These are phyloP conservation scores for Penicillium antarcticum DNA, from an alignment of 495 filamentous ascomycete species.

Conservation along the genomic window DNA sequence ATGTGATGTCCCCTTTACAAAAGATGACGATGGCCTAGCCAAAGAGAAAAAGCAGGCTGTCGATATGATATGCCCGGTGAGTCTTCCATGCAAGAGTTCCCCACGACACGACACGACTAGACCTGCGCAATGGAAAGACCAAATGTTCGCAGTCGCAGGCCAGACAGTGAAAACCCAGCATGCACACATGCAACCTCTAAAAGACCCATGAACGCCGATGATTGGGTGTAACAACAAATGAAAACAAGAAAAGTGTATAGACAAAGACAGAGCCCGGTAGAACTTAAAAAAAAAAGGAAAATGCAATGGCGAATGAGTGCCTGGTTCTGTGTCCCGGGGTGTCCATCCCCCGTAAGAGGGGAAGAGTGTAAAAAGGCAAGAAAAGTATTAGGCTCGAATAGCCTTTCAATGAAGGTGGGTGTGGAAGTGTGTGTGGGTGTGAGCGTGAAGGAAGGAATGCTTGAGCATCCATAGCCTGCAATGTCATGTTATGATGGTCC, in stretches of 20 bases:
- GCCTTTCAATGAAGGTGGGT: neutral
- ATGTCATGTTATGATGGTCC: neutral
- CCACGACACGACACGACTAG: too few species aligned
- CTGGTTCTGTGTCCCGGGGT: constrained; percentile 4
- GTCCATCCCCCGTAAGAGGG: neutral
- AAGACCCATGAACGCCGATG: constrained; percentile 13
- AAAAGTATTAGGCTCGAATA: constrained; percentile 1
- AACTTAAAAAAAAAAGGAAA: constrained; percentile 5
- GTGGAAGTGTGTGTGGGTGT: too few species aligned
- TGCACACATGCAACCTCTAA: constrained; percentile 12
- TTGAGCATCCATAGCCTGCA: neutral
- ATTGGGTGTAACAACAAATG: neutral
- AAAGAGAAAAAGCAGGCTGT: neutral
- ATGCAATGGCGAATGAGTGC: constrained; percentile 13
- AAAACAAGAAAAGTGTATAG: constrained; percentile 11
- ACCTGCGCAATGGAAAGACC: too few species aligned
- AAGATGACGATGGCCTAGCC: constrained; percentile 3
- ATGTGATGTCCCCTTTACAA: constrained; percentile 24
- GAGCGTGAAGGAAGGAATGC: neutral
- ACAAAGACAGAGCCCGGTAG: constrained; percentile 13
- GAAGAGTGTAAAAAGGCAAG: constrained; percentile 2
- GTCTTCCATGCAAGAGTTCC: neutral
- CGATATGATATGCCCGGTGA: constrained; percentile 1
- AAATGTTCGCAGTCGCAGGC: neutral
- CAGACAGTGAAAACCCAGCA: constrained; percentile 10